Percentiles rank a stretch among this genome's conserved stretches.
These are phyloP conservation scores for Agaricales sp. DNA, from an alignment of 1,284 basidiomycete species.

Conservation along the genomic window DNA sequence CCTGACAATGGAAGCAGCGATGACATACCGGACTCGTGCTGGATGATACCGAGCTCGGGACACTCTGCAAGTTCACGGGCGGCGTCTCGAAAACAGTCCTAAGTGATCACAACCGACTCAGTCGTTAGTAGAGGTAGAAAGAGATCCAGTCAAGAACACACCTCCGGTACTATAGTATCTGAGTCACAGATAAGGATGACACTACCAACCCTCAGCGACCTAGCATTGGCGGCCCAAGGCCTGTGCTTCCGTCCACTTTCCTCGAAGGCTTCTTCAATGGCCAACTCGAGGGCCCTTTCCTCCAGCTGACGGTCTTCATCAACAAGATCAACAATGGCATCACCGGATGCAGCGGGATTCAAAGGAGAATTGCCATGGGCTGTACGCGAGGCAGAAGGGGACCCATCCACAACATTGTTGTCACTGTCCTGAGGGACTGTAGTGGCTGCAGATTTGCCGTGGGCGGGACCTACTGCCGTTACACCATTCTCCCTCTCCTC, in stretches of 20 bases:
- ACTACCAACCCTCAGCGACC: slow-evolving; percentile 52
- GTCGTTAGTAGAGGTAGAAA: too few relatives aligned
- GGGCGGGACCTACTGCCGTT: neutral
- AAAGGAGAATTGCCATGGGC: neutral
- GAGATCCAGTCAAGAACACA: slow-evolving; percentile 13
- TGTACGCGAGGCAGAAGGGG: too few relatives aligned
- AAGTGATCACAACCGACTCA: neutral
- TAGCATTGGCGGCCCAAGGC: slow-evolving; percentile 61
- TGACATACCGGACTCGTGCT: slow-evolving; percentile 73
- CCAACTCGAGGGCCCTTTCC: slow-evolving; percentile 53
- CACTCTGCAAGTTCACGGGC: slow-evolving; percentile 71
- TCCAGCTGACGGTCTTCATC: slow-evolving; percentile 41
- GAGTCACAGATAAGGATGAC: slow-evolving; percentile 71
- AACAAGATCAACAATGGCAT: neutral
- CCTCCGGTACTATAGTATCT: slow-evolving; percentile 77
- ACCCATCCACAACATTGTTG: neutral
- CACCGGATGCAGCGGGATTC: neutral
- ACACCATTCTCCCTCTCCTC: slow-evolving; percentile 20
- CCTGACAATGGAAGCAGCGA: too few relatives aligned
- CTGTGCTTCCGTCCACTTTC: slow-evolving; percentile 42
- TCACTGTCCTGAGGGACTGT: neutral
- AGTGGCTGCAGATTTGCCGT: too few relatives aligned
- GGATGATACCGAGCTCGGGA: slow-evolving; percentile 76
- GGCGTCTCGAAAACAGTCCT: slow-evolving; percentile 79
- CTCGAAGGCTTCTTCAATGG: slow-evolving; percentile 52